Conservation (phyloP, 148 eudicot genomes). For the Pharnaceum exiguum region DNA sequence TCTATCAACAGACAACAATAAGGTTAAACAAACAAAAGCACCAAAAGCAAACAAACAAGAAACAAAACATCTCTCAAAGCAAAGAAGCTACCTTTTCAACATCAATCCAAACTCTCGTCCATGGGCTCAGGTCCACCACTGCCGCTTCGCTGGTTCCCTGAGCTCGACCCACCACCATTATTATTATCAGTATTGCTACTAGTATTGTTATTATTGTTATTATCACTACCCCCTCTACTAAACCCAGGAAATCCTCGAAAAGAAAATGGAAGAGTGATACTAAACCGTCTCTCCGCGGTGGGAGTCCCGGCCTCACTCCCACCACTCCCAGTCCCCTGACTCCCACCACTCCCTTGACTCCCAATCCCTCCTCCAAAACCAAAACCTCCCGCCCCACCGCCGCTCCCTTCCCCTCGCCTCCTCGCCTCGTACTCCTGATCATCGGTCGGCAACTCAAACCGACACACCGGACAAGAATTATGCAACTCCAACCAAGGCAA, state of each 20-base stretch:
- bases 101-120: conserved; percentile 17
- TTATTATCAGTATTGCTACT: neutral
- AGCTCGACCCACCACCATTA: conserved; percentile 1
- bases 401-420: neutral
- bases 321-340: conserved; percentile 4
- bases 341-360: neutral
- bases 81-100: conserved; percentile 10
- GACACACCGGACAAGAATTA: conserved; percentile 79
- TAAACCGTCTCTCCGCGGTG: conserved; percentile 28
- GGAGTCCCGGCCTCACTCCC: neutral
- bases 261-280: conserved; percentile 43
- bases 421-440: conserved; percentile 58
- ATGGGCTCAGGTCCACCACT: neutral
- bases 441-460: conserved; percentile 76
- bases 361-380: conserved; percentile 3
- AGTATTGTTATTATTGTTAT: conserved; percentile 8
- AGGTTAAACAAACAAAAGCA: too few relatives aligned
- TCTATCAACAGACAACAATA: too few relatives aligned
- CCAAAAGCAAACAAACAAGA: neutral
- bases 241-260: conserved; percentile 12
- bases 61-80: neutral
- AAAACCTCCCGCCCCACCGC: conserved; percentile 2
- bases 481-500: conserved; percentile 70
- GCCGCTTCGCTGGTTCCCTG: conserved; percentile 11
- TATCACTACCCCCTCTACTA: neutral